Base-by-base conservation (phyloP, 257 asterid genomes). In the Gentiana dahurica region DNA sequence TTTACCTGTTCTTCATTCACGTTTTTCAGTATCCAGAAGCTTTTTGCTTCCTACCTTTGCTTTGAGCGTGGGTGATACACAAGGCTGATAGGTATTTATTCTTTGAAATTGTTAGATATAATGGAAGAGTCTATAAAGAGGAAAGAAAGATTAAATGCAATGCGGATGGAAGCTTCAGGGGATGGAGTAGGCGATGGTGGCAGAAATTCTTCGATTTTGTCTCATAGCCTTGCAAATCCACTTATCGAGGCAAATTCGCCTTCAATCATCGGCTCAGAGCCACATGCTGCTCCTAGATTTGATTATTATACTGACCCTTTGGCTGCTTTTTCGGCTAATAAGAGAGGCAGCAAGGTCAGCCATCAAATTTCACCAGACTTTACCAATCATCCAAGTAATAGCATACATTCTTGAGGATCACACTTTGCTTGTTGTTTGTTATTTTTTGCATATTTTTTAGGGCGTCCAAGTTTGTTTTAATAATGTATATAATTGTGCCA, bases 121-220 rank as follows among this genome's bases (percentile, higher is more conserved):
- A 86, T 77, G 96, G 96, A 86, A 57, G 97, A 90, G 65, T 79
- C 87, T 3, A 81, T 80, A 75, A 79, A 77, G 73, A 81, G 95
- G 58, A 84, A 71, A 67, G 90, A 84, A 67, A 80, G 89, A 78
- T 79, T 84, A 55, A 82, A 71, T 61, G 90, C 87, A 32, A 81
- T 84, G 84, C 80, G 85, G 53, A 55, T 62, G 62, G 85, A 86
- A 71, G 95, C 95, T 54, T 66, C 70, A 46, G 69, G 34, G 57
- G 66, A 71, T 57, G 76, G 74, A 47, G 67, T 2, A 45, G 57
- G 44, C 34, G 43, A 51, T 24, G 68, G 64, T 46, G 51, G 58
- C 34, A 71, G 62, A 59, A 65, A 54, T 59, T 63, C 68, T 4
- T 65, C 65, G 51, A 66, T 59, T 54, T 61, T 66, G 50, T 54